Evolutionary conservation across 306 rosid species (phyloP).

Genomic region (Pachyrhizus erosus): DNA sequence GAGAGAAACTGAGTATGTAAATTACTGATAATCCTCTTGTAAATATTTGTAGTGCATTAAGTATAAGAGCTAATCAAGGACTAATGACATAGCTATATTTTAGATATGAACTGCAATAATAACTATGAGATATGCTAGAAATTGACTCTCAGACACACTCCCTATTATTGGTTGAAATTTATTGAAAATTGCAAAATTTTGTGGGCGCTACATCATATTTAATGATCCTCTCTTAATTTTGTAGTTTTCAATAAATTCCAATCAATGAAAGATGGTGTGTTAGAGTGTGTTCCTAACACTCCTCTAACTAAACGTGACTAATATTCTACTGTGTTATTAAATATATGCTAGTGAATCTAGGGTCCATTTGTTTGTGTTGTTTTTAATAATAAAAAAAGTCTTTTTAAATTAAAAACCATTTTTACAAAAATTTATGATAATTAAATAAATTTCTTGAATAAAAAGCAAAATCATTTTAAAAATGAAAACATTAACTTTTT

Average conservation of each 20-base stretch:
- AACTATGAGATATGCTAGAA: too few relatives aligned
- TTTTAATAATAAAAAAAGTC: neutral
- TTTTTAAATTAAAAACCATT: neutral
- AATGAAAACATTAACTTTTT: neutral
- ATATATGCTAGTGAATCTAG: neutral
- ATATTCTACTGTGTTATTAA: neutral
- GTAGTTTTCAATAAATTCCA: too few relatives aligned
- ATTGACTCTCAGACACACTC: too few relatives aligned
- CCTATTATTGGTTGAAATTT: too few relatives aligned
- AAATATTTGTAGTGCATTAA: neutral
- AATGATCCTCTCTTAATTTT: too few relatives aligned
- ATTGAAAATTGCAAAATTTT: too few relatives aligned
- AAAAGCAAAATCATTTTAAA: neutral
- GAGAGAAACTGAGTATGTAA: conserved; percentile 2
- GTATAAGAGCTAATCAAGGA: neutral
- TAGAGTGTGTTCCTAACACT: too few relatives aligned
- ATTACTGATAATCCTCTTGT: neutral
- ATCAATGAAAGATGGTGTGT: too few relatives aligned
- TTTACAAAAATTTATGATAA: neutral
- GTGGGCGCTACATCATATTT: too few relatives aligned
- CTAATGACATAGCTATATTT: neutral
- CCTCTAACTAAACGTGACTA: too few relatives aligned
- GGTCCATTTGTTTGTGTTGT: neutral
- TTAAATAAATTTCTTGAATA: neutral
- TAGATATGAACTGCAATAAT: neutral